These are phyloP conservation scores for Vitis rupestris DNA, from an alignment of 164 flowering plant genomes.

Conservation along the genomic window DNA sequence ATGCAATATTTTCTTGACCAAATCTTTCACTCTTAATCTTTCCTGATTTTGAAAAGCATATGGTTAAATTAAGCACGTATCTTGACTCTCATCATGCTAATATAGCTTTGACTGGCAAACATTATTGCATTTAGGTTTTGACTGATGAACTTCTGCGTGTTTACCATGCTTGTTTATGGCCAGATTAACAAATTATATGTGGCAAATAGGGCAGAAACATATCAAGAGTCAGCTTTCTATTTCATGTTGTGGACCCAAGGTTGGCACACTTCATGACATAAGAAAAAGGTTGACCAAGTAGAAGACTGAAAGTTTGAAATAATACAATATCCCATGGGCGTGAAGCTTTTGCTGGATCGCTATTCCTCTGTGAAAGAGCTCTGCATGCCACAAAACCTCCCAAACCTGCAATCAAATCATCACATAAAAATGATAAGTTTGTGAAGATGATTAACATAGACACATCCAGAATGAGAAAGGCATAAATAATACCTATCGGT, in stretches of 20 bases:
- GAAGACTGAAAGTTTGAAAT: neutral
- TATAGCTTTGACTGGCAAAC: too few species aligned
- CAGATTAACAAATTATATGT: too few species aligned
- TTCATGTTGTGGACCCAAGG: neutral
- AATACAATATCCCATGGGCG: constrained; percentile 97
- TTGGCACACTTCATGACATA: neutral
- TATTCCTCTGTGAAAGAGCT: constrained; percentile 88
- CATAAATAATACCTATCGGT: constrained; percentile 67
- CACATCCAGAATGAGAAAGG: constrained; percentile 9
- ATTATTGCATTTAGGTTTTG: too few species aligned
- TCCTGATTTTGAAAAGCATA: too few species aligned
- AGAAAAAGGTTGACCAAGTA: neutral
- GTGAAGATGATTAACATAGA: neutral
- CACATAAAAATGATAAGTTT: neutral
- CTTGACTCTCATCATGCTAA: too few species aligned
- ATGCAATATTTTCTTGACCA: too few species aligned
- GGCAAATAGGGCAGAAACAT: neutral
- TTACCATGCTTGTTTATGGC: too few species aligned
- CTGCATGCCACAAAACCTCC: constrained; percentile 98
- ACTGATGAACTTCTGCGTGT: too few species aligned
- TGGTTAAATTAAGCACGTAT: too few species aligned
- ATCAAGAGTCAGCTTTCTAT: neutral
- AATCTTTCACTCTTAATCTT: too few species aligned
- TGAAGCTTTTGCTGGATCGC: constrained; percentile 94
- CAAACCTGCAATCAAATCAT: constrained; percentile 55